Conservation (phyloP, 768 basidiomycete species). For the Ramaria rubella region DNA sequence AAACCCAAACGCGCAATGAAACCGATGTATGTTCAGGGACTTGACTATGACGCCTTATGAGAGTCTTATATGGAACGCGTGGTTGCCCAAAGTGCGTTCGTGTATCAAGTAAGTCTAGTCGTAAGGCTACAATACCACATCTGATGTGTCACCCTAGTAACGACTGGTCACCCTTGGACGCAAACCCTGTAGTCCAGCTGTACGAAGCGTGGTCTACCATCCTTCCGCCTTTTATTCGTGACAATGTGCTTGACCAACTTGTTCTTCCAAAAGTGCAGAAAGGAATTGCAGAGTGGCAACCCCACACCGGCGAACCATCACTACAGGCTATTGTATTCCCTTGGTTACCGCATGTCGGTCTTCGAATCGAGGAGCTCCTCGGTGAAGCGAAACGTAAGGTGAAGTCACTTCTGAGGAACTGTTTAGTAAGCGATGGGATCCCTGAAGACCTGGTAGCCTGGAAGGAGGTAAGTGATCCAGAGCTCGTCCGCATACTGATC, state of each 20-base stretch:
- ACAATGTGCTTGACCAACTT: constrained; percentile 94
- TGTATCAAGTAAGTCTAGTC: constrained; percentile 57
- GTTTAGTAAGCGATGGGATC: constrained; percentile 65
- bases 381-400: constrained; percentile 84
- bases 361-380: constrained; percentile 76
- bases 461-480: constrained; percentile 57
- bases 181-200: constrained; percentile 70
- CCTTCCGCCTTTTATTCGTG: constrained; percentile 84
- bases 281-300: constrained; percentile 78
- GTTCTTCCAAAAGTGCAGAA: constrained; percentile 88
- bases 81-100: constrained; percentile 93
- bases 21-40: constrained; percentile 32
- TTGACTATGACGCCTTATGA: constrained; percentile 92
- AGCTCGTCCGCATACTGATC: background rate
- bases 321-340: constrained; percentile 86
- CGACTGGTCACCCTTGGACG: constrained; percentile 75
- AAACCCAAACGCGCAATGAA: too few species aligned
- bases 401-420: constrained; percentile 67
- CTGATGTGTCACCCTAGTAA: constrained; percentile 39
- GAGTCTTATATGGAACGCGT: constrained; percentile 87
- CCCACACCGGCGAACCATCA: constrained; percentile 48
- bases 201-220: constrained; percentile 86
- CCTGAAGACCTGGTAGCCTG: constrained; percentile 74
- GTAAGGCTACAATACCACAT: background rate
- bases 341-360: constrained; percentile 87